A percentile compares a stretch with the other conserved stretches of the same genome.
phyloP scores from a whole-genome alignment of 495 filamentous ascomycete species.

The Bacidia rubella region DNA sequence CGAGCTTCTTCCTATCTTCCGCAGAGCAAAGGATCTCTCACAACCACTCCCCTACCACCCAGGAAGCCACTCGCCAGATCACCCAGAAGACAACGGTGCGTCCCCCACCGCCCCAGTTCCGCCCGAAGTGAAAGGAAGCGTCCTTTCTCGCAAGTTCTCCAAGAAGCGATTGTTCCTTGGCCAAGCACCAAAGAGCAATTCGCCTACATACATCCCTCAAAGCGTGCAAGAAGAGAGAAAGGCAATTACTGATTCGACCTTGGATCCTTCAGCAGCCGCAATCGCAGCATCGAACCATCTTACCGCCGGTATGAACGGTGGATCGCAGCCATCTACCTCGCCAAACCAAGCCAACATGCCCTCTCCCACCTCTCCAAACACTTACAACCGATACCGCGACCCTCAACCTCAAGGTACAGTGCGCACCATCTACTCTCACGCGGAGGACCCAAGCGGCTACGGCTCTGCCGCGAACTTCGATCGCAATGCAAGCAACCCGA shows the following conservation, averaged over 20 bases:
- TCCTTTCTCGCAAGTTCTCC: slow-evolving; percentile 70
- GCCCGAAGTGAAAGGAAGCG: slow-evolving; percentile 30
- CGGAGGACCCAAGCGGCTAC: slow-evolving; percentile 29
- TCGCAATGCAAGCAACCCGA: slow-evolving; percentile 24
- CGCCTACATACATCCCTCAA: slow-evolving; percentile 62
- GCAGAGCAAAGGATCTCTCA: slow-evolving; percentile 78
- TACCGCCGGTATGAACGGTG: slow-evolving; percentile 54
- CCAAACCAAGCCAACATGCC: slow-evolving; percentile 43
- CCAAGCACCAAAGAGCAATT: slow-evolving; percentile 61
- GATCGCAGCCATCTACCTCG: slow-evolving; percentile 44
- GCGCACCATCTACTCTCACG: slow-evolving; percentile 30
- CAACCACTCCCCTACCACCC: slow-evolving; percentile 59
- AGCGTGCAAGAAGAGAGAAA: slow-evolving; percentile 37
- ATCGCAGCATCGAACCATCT: slow-evolving; percentile 65
- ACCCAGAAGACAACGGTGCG: slow-evolving; percentile 26
- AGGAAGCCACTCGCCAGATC: slow-evolving; percentile 20
- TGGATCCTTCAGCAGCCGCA: slow-evolving; percentile 53
- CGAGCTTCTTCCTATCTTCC: slow-evolving; percentile 78
- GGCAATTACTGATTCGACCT: slow-evolving; percentile 34
- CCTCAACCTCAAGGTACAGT: slow-evolving; percentile 18
- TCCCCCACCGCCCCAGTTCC: slow-evolving; percentile 27
- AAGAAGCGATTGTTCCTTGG: slow-evolving; percentile 83
- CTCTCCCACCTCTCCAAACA: slow-evolving; percentile 68
- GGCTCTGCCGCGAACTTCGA: slow-evolving; percentile 20
- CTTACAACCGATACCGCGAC: slow-evolving; percentile 30